Conservation (phyloP, 768 basidiomycete genomes). For the Amyloporia xantha region DNA sequence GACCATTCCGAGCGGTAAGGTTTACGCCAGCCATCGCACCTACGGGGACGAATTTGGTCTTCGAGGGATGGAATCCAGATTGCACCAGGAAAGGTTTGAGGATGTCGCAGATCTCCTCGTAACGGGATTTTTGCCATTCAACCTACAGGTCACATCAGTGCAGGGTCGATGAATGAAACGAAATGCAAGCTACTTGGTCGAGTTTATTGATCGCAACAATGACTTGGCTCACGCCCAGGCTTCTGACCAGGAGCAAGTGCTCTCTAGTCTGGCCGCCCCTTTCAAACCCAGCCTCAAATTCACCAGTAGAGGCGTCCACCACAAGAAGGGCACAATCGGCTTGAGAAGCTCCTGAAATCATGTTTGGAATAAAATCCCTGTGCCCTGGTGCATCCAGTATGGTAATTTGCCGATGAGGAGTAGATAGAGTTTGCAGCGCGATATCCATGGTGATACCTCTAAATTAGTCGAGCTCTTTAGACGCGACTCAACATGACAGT, state of each 20-base stretch:
- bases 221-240: conserved; percentile 86
- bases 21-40: conserved; percentile 90
- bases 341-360: conserved; percentile 98
- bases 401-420: conserved; percentile 72
- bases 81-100: conserved; percentile 80
- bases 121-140: conserved; percentile 77
- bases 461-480: conserved; percentile 4
- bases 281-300: conserved; percentile 95
- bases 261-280: conserved; percentile 94
- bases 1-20: conserved; percentile 45
- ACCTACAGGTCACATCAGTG: conserved; percentile 72
- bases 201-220: conserved; percentile 94
- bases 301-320: conserved; percentile 82
- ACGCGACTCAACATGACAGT: neutral
- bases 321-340: conserved; percentile 94
- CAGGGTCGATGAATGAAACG: neutral
- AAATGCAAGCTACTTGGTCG: conserved; percentile 59
- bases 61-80: conserved; percentile 77
- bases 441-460: conserved; percentile 99
- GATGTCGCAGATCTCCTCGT: conserved; percentile 72
- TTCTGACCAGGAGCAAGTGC: conserved; percentile 85
- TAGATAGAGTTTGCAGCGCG: conserved; percentile 72
- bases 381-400: conserved; percentile 98
- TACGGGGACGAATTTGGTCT: conserved; percentile 81
- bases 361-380: conserved; percentile 96